A percentile compares a stretch with the other conserved stretches of the same genome.
These are phyloP conservation scores for Saturnispora saitoi DNA, from an alignment of 805 yeast genomes.

Conservation along the genomic window DNA sequence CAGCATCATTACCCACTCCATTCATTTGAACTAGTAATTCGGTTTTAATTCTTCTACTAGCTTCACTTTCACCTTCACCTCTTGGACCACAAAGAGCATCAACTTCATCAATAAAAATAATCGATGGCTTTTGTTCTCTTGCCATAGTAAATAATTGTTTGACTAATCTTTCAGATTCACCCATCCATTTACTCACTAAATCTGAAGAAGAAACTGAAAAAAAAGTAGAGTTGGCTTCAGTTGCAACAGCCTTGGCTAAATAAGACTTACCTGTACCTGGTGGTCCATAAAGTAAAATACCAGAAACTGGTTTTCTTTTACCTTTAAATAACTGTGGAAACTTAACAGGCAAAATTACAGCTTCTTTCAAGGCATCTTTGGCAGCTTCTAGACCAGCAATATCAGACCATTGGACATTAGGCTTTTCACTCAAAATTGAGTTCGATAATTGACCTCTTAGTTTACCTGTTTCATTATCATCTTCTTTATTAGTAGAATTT, in stretches of 20 bases:
- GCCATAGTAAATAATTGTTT: conserved; percentile 95
- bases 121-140: conserved; percentile 89
- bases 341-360: conserved; percentile 91
- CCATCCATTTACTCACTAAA: conserved; percentile 98
- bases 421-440: conserved; percentile 84
- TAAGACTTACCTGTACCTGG: conserved; percentile 99
- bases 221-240: conserved; percentile 95
- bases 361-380: conserved; percentile 93
- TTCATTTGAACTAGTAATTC: conserved; percentile 96
- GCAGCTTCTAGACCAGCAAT: conserved; percentile 95
- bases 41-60: conserved; percentile 90
- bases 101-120: conserved; percentile 95
- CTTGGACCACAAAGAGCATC: conserved; percentile 97
- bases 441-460: conserved; percentile 85
- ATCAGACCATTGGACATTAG: conserved; percentile 90
- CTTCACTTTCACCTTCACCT: conserved; percentile 97
- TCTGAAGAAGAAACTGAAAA: conserved; percentile 95
- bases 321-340: conserved; percentile 95
- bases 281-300: conserved; percentile 81
- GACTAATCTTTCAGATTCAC: conserved; percentile 93
- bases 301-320: conserved; percentile 85
- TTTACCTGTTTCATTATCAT: conserved; percentile 77
- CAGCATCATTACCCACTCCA: conserved; percentile 93
- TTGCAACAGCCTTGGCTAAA: conserved; percentile 96
- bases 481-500: conserved; percentile 32